Evolutionary conservation across 2,329 filamentous ascomycete species (phyloP), one percentile per base, ranked within the genome.

Genomic region (Incumbomyces delicatus): DNA sequence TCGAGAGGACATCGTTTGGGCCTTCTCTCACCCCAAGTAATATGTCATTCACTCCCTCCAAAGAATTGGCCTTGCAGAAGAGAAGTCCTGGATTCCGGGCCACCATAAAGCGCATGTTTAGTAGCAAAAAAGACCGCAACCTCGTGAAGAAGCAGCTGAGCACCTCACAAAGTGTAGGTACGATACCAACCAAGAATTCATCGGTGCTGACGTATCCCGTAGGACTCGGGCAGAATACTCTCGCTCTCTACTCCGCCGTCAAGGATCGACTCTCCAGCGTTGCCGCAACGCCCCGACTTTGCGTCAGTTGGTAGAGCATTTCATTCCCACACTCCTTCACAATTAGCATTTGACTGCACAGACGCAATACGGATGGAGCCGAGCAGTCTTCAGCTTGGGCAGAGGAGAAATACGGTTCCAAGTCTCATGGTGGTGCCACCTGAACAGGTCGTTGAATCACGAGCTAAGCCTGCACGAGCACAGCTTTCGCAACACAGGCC

Each of bases 361-460:
- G 41, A 39, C 16, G 39, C 45, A 11, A n/a, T 14, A 45, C 42
- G 18, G 11, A 10, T 29, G 3, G 34, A 31, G 8, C 42, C 42
- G 17, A 29, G 13, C 22, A 16, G 29, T 10, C 12, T 17, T 22
- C 42, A 38, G 22, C 34, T 45, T 30, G 42, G 34, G 6, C 17
- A 46, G 48, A 51, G 69, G 50, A 63, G 69, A 37, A 68, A 67
- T 6, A 71, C 68, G 1, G 57, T 71, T 13, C 68, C 69, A 1
- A 71, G 67, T 48, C 52, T 71, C 33, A 59, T 70, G 10, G 17
- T 37, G 6, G 33, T 38, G n/a, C 20, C 40, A 8, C 13, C n/a
- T 20, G 40, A 45, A 13, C 32, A 45, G 16, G 17, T 13, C n/a
- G 14, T 20, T 20, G 6, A 45, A 30, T 12, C 42, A 30, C 33